phyloP scores from a whole-genome alignment of 2,329 filamentous ascomycete genomes.

The Pyricularia sp. region DNA sequence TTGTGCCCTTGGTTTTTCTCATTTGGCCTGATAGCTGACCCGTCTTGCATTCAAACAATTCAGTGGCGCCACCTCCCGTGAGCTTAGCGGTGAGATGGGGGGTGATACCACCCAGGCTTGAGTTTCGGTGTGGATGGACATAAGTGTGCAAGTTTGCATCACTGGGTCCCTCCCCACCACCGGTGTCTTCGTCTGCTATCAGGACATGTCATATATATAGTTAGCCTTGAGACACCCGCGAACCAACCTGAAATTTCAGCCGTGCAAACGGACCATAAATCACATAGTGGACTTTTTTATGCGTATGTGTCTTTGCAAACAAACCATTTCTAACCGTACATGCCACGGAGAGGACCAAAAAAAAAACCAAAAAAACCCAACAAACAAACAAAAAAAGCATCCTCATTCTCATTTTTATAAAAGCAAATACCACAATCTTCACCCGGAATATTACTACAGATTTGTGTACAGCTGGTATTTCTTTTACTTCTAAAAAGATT shows the following conservation, averaged over 20 bases:
- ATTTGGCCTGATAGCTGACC: background rate
- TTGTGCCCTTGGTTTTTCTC: background rate
- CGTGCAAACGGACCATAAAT: background rate
- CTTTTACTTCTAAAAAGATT: background rate
- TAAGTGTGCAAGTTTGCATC: background rate
- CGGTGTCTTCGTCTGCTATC: background rate
- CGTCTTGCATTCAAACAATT: background rate
- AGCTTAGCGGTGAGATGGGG: conserved; percentile 48
- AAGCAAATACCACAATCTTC: background rate
- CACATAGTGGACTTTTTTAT: background rate
- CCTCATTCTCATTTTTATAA: background rate
- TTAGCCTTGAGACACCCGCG: background rate
- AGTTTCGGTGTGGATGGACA: background rate
- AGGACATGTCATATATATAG: background rate
- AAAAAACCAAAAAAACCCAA: background rate
- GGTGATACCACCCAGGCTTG: conserved; percentile 33
- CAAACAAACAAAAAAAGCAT: no score
- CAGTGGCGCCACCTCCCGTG: conserved; percentile 37
- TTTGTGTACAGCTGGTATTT: background rate
- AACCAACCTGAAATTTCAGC: background rate
- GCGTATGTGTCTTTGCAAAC: background rate
- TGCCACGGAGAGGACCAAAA: background rate
- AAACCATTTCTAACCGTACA: background rate
- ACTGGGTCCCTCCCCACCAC: background rate
- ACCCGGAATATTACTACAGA: background rate